Conservation (phyloP, 192 early-diverging fungal species). For the Jimgerdemannia lactiflua region DNA sequence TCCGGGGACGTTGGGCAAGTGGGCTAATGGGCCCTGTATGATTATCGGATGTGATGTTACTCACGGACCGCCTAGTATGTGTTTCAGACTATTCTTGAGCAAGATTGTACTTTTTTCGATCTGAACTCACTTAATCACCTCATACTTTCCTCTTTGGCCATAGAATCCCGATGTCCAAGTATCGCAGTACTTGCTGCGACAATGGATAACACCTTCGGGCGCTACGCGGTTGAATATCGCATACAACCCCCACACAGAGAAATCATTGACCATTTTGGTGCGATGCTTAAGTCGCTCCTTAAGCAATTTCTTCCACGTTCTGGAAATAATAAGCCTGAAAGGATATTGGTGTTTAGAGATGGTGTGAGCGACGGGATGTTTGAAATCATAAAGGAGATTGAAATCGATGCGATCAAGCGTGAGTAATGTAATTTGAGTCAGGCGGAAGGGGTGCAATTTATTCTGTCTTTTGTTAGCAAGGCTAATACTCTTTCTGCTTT, state of each 20-base stretch:
- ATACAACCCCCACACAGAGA: constrained; percentile 51
- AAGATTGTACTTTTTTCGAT: no score
- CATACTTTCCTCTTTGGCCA: not conserved
- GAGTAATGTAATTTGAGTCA: not conserved
- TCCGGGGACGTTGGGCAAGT: constrained; percentile 60
- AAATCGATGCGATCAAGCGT: constrained; percentile 66
- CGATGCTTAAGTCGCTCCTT: constrained; percentile 47
- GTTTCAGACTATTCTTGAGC: no score
- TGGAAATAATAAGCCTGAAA: constrained; percentile 49
- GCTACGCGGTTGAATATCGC: constrained; percentile 41
- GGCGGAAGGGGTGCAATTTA: no score
- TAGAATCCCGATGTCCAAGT: constrained; percentile 5
- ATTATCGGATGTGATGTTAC: constrained; percentile 91
- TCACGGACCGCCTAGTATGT: constrained; percentile 67
- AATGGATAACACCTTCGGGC: constrained; percentile 15
- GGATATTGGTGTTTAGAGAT: constrained; percentile 81
- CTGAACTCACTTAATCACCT: no score
- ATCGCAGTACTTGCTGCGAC: constrained; percentile 17
- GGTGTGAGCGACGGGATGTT: constrained; percentile 84
- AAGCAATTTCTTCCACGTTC: constrained; percentile 50
- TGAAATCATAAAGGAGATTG: constrained; percentile 54
- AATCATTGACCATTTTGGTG: constrained; percentile 51
- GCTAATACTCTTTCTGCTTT: no score
- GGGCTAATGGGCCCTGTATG: constrained; percentile 72
- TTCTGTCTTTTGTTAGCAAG: no score